phyloP scores from a whole-genome alignment of 306 rosid species.

The Mucuna pruriens region DNA sequence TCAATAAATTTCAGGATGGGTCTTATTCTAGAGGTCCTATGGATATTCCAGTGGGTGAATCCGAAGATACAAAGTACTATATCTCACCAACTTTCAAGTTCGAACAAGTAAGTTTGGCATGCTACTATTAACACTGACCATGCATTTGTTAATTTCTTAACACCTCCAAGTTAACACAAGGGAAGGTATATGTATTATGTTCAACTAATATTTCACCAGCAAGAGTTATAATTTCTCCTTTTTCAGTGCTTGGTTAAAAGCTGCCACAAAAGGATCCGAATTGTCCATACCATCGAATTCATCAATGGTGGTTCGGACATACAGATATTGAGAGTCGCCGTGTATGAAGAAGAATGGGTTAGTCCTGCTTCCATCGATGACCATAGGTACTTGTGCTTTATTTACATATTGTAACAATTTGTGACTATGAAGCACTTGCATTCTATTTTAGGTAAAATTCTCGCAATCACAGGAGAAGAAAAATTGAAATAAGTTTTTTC shows the following conservation, averaged over 20 bases:
- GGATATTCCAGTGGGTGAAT: constrained; percentile 67
- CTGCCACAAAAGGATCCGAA: constrained; percentile 89
- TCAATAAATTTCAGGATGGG: constrained; percentile 72
- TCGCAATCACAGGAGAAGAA: no score
- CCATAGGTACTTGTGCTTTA: constrained; percentile 59
- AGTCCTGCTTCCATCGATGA: constrained; percentile 65
- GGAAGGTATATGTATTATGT: neutral
- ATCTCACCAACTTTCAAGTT: constrained; percentile 85
- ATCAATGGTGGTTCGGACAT: constrained; percentile 80
- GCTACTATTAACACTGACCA: neutral
- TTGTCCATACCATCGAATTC: constrained; percentile 91
- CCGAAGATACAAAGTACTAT: constrained; percentile 66
- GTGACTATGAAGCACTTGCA: neutral
- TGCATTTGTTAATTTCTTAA: neutral
- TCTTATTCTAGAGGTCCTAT: constrained; percentile 94
- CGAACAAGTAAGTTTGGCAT: constrained; percentile 76
- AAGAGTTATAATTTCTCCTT: constrained; percentile 22
- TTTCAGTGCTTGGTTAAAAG: constrained; percentile 92
- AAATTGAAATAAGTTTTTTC: no score
- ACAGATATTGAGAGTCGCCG: constrained; percentile 89
- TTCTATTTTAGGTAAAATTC: constrained; percentile 1
- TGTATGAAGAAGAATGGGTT: constrained; percentile 91
- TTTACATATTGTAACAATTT: neutral
- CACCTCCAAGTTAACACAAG: neutral
- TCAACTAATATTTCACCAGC: neutral